Percentiles rank a stretch among this genome's conserved stretches.
Evolutionary conservation across 805 yeast species (phyloP).

Genomic region (Candida chauliodis): DNA sequence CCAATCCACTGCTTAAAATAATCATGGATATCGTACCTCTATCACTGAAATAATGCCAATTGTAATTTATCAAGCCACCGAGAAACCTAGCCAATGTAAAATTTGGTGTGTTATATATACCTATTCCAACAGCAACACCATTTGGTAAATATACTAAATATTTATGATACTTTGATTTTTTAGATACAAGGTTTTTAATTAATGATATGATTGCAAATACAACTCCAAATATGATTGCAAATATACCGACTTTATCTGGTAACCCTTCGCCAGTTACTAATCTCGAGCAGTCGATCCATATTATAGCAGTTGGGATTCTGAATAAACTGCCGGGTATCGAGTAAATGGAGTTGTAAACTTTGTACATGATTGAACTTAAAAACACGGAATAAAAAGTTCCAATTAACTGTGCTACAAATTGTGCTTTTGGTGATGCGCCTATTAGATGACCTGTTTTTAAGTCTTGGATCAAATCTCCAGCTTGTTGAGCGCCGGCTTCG

Average conservation of each 20-base stretch:
- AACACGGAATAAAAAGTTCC: conserved; percentile 85
- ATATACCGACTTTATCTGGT: conserved; percentile 70
- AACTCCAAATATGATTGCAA: conserved; percentile 59
- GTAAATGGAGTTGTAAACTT: conserved; percentile 75
- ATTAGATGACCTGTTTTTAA: conserved; percentile 88
- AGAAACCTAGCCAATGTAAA: conserved; percentile 90
- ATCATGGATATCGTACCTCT: conserved; percentile 57
- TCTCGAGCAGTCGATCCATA: conserved; percentile 96
- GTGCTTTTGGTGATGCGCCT: conserved; percentile 91
- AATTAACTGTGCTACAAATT: conserved; percentile 82
- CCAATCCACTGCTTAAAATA: conserved; percentile 87
- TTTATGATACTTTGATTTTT: conserved; percentile 33
- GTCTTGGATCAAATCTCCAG: conserved; percentile 98
- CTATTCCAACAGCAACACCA: conserved; percentile 97
- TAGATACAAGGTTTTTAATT: conserved; percentile 52
- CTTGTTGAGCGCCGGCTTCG: conserved; percentile 98
- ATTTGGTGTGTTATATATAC: conserved; percentile 89
- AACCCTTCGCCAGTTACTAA: conserved; percentile 87
- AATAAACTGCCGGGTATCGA: conserved; percentile 79
- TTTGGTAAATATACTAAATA: conserved; percentile 68
- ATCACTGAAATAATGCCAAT: conserved; percentile 44
- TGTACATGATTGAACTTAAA: conserved; percentile 77
- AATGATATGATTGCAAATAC: conserved; percentile 69
- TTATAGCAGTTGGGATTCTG: conserved; percentile 90
- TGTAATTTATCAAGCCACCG: conserved; percentile 72